phyloP scores from a whole-genome alignment of 352 stramenopile genomes.

The Phytopythium helicoides region DNA sequence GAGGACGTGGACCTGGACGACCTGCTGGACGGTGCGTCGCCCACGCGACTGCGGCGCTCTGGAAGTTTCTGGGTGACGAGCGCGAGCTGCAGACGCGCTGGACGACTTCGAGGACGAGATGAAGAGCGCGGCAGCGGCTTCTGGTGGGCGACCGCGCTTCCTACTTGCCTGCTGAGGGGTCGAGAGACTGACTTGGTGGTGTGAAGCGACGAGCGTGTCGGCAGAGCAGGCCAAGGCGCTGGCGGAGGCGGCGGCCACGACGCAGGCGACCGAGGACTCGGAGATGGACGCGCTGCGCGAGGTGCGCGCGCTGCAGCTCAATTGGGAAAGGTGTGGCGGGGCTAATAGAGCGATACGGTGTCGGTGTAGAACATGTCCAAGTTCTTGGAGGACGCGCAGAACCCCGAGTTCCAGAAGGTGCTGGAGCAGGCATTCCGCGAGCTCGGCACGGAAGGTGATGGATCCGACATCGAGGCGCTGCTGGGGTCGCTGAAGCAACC shows the following conservation, averaged over 20 bases:
- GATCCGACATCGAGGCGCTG: slow-evolving; percentile 68
- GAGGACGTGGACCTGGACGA: slow-evolving; percentile 79
- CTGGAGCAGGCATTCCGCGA: slow-evolving; percentile 87
- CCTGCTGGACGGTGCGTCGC: slow-evolving; percentile 59
- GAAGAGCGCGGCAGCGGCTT: slow-evolving; percentile 11
- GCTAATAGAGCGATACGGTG: neutral
- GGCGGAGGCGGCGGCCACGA: slow-evolving; percentile 50
- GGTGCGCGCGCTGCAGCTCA: slow-evolving; percentile 17
- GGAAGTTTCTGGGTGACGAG: neutral
- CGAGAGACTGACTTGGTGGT: neutral
- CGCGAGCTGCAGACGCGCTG: slow-evolving; percentile 52
- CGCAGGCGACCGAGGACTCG: slow-evolving; percentile 36
- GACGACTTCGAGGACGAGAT: slow-evolving; percentile 83
- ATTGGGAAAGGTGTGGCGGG: no score
- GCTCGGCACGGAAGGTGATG: slow-evolving; percentile 66
- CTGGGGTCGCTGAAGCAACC: slow-evolving; percentile 58
- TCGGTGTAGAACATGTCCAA: slow-evolving; percentile 72
- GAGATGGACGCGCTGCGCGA: slow-evolving; percentile 69
- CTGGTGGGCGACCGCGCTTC: neutral
- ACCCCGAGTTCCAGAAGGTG: slow-evolving; percentile 85
- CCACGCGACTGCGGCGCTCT: neutral
- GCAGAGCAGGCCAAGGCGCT: slow-evolving; percentile 18
- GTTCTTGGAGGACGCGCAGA: slow-evolving; percentile 84
- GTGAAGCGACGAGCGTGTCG: slow-evolving; percentile 5
- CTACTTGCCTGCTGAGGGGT: no score